Conservation (phyloP, 106 monocot species). For the Dendrobium huoshanense region DNA sequence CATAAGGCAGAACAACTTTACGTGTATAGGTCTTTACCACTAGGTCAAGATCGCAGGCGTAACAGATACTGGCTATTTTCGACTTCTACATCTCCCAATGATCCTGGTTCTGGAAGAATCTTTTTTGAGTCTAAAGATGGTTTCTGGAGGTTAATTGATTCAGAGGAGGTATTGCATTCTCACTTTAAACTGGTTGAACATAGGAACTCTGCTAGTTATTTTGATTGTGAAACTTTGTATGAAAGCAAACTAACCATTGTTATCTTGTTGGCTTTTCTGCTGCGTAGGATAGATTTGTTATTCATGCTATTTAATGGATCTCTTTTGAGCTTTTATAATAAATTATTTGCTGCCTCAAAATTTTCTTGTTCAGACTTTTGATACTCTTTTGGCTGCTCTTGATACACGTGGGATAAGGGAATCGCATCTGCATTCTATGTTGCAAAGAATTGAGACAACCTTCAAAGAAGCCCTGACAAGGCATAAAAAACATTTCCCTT, state of each 20-base stretch:
- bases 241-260: too few relatives aligned
- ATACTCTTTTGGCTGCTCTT: constrained; percentile 60
- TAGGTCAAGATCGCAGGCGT: constrained; percentile 94
- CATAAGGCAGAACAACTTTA: constrained; percentile 88
- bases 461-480: constrained; percentile 74
- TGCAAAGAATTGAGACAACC: constrained; percentile 68
- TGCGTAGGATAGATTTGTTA: too few relatives aligned
- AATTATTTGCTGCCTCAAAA: not conserved
- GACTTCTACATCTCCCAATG: constrained; percentile 81
- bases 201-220: too few relatives aligned
- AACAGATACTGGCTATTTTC: constrained; percentile 96
- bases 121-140: constrained; percentile 94
- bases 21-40: constrained; percentile 87
- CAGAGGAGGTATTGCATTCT: constrained; percentile 66
- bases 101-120: constrained; percentile 85
- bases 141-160: constrained; percentile 87
- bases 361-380: constrained; percentile 58
- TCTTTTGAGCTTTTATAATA: not conserved
- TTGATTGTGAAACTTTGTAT: not conserved
- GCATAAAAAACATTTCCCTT: constrained; percentile 13
- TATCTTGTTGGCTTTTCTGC: too few relatives aligned
- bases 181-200: not conserved
- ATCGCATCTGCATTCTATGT: constrained; percentile 88
- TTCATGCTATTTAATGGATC: not conserved
- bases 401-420: constrained; percentile 93